Evolutionary conservation across 2,329 filamentous ascomycete species (phyloP), one percentile per base, ranked within the genome.

Genomic region (Cladosporium sp.): DNA sequence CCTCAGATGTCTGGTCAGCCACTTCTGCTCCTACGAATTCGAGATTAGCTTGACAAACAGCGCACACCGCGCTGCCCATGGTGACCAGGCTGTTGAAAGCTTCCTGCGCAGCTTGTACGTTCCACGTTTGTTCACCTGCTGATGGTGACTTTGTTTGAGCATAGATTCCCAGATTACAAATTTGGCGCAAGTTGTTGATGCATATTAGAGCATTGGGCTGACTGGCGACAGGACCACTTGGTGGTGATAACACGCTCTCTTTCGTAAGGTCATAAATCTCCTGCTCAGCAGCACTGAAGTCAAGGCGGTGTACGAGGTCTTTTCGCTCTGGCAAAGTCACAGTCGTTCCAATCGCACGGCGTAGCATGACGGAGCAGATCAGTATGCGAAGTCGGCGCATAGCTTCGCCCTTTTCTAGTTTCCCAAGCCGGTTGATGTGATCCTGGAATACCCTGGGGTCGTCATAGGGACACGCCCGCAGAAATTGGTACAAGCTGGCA

Each of bases 311-410:
- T 9, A 30, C 5, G 28, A 9, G 5, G 28, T 30, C 28, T 9
- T 30, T 30, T 30, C 28, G 28, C 28, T 5, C 5, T 80, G 58
- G 84, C 81, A 49, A 81, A 79, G 0, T 80, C 74, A 12, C 77
- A 65, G 52, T 64, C 2, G 30, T 30, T 5, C 28, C 15, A 42
- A 38, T 25, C 11, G 19, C 17, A 20, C 28, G 38, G 37, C 47
- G 20, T 19, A 36, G 49, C 34, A 39, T 28, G 38, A 42, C 12
- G 22, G 36, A 25, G 30, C 56, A 15, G 14, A 39, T 38, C 17
- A 59, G 34, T 28, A 54, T 54, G 17, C 47, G 42, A 19, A 59
- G 37, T 47, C 42, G 52, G 7, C 56, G 47, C n/a, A 59, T 20
- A 22, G 12, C 37, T 14, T 39, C 12, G 37, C 14, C 37, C 9